A percentile compares a stretch with the other conserved stretches of the same genome.
These are phyloP conservation scores for Sophora flavescens DNA, from an alignment of 306 rosid genomes.

Conservation along the genomic window DNA sequence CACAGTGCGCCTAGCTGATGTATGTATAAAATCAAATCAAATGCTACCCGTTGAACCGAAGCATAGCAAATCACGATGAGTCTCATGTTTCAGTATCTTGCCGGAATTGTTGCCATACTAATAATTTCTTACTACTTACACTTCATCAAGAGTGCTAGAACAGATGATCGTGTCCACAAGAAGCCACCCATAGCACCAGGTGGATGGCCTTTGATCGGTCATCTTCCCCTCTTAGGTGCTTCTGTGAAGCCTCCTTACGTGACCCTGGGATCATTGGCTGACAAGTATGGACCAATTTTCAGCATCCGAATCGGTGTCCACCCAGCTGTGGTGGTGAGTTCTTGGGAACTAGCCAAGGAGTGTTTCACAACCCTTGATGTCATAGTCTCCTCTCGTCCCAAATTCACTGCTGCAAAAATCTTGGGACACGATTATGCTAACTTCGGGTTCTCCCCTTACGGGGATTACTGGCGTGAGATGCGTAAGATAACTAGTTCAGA, in stretches of 20 bases:
- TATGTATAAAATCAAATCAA: no score
- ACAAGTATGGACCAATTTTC: slow-evolving; percentile 59
- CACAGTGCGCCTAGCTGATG: no score
- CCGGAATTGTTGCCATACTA: slow-evolving; percentile 34
- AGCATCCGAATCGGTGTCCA: slow-evolving; percentile 50
- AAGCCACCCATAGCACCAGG: slow-evolving; percentile 60
- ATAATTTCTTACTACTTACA: slow-evolving; percentile 31
- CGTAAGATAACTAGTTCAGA: slow-evolving; percentile 52
- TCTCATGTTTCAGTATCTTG: background rate
- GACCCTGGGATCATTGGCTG: slow-evolving; percentile 57
- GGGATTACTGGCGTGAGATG: slow-evolving; percentile 56
- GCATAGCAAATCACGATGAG: background rate
- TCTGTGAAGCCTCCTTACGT: slow-evolving; percentile 48
- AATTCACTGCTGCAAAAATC: slow-evolving; percentile 34
- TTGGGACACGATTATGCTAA: slow-evolving; percentile 55
- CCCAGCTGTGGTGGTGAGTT: slow-evolving; percentile 53
- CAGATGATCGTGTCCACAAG: background rate
- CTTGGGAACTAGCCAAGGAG: slow-evolving; percentile 63
- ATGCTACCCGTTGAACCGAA: no score
- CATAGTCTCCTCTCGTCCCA: slow-evolving; percentile 56
- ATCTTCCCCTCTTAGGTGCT: slow-evolving; percentile 54
- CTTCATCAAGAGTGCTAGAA: background rate
- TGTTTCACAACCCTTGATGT: slow-evolving; percentile 57
- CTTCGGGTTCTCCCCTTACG: slow-evolving; percentile 55
- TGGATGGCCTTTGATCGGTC: slow-evolving; percentile 80